Evolutionary conservation across 345 rosid genomes (phyloP).

Genomic region (Hibiscus tridactylites): DNA sequence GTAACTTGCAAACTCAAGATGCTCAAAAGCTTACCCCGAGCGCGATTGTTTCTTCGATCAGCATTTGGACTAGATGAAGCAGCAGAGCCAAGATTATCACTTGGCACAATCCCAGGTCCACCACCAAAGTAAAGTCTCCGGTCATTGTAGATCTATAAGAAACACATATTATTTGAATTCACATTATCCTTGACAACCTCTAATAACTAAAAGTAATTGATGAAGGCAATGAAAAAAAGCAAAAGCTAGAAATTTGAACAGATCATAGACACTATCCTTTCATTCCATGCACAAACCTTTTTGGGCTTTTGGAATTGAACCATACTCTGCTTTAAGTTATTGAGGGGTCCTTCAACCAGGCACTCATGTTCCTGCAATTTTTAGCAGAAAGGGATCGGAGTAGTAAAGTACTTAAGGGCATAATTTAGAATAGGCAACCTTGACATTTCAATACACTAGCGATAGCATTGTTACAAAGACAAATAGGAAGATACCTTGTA

Average conservation of each 20-base stretch:
- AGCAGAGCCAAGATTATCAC: constrained; percentile 57
- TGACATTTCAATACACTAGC: background rate
- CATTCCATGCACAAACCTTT: constrained; percentile 42
- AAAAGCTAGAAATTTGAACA: background rate
- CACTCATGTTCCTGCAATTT: constrained; percentile 78
- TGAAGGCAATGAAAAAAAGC: background rate
- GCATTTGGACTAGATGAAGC: constrained; percentile 46
- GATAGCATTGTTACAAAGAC: background rate
- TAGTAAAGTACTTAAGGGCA: background rate
- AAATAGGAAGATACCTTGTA: constrained; percentile 53
- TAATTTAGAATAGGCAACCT: background rate
- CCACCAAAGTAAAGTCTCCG: constrained; percentile 78
- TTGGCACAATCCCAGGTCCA: constrained; percentile 75
- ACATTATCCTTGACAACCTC: background rate
- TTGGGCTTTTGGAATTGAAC: constrained; percentile 98
- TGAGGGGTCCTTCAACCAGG: constrained; percentile 98
- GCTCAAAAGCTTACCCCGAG: constrained; percentile 49
- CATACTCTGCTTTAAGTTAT: constrained; percentile 98
- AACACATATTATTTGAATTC: constrained; percentile 5
- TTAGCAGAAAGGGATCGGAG: background rate
- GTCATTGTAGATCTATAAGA: constrained; percentile 75
- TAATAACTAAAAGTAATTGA: background rate
- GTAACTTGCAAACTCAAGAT: constrained; percentile 11
- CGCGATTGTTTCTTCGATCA: constrained; percentile 79
- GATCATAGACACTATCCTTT: background rate